Conservation (phyloP, 345 rosid species). For the Aquilaria malaccensis region DNA sequence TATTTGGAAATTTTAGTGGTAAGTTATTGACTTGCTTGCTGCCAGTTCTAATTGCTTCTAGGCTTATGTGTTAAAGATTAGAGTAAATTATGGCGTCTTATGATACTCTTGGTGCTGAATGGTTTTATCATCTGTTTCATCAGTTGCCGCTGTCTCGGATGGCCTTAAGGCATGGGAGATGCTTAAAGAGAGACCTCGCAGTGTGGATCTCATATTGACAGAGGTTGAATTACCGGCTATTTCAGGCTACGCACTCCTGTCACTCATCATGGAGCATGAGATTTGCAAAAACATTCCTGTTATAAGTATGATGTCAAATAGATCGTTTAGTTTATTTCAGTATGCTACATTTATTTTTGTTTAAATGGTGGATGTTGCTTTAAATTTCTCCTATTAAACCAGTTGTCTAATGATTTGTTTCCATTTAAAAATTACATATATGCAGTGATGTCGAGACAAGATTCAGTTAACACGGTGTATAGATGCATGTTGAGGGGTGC, state of each 20-base stretch:
- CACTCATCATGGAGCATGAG: constrained; percentile 87
- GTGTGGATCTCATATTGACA: constrained; percentile 72
- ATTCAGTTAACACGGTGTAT: constrained; percentile 76
- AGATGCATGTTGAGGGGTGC: constrained; percentile 95
- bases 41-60: no score
- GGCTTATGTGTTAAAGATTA: no score
- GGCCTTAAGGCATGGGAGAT: constrained; percentile 98
- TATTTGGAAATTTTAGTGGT: no score
- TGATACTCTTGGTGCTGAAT: constrained; percentile 6
- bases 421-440: constrained; percentile 7
- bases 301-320: constrained; percentile 51
- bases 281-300: constrained; percentile 88
- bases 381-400: not conserved
- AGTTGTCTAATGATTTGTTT: not conserved
- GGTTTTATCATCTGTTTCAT: constrained; percentile 11
- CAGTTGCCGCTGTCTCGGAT: constrained; percentile 81
- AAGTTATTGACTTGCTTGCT: no score
- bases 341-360: no score
- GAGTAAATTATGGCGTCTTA: no score
- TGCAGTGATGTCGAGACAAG: constrained; percentile 95
- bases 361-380: not conserved
- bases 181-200: constrained; percentile 52
- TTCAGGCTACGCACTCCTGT: constrained; percentile 81
- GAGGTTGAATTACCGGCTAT: constrained; percentile 90
- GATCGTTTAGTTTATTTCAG: not conserved